Evolutionary conservation across 2,329 filamentous ascomycete species (phyloP).

Genomic region (Curvularia eragrostidis): DNA sequence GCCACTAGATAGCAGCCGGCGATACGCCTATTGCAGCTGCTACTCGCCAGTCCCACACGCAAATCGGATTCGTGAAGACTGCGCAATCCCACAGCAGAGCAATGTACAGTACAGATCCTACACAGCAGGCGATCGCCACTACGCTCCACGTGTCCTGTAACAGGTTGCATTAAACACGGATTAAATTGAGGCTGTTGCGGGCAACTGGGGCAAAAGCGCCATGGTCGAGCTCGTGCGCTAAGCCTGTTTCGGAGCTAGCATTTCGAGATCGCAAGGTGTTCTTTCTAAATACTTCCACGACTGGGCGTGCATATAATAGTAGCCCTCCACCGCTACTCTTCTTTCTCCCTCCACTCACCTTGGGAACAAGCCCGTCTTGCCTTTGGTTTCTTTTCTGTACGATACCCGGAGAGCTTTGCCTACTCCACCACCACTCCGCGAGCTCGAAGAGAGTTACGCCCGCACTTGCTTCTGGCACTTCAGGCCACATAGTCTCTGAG

Average conservation of each 20-base stretch:
- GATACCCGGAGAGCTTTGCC: slow-evolving; percentile 40
- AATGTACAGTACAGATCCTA: too few species aligned
- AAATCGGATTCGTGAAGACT: slow-evolving; percentile 3
- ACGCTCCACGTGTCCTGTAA: slow-evolving; percentile 45
- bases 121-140: slow-evolving; percentile 20
- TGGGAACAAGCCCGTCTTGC: slow-evolving; percentile 26
- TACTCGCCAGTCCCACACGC: background rate
- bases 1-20: slow-evolving; percentile 4
- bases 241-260: slow-evolving; percentile 24
- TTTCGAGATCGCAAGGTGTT: slow-evolving; percentile 41
- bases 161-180: slow-evolving; percentile 33
- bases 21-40: slow-evolving; percentile 7
- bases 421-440: slow-evolving; percentile 32
- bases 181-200: slow-evolving; percentile 41
- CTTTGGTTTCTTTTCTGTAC: slow-evolving; percentile 31
- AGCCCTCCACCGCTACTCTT: slow-evolving; percentile 29
- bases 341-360: slow-evolving; percentile 30
- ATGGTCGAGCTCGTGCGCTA: slow-evolving; percentile 33
- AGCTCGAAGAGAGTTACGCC: slow-evolving; percentile 36
- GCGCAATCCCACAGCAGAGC: slow-evolving; percentile 18
- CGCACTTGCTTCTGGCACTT: slow-evolving; percentile 27
- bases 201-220: slow-evolving; percentile 26
- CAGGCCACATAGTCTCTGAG: slow-evolving; percentile 21
- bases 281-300: slow-evolving; percentile 37
- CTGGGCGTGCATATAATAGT: slow-evolving; percentile 39